A percentile compares a stretch with the other conserved stretches of the same genome.
These are phyloP conservation scores for Pichia sp. DNA, from an alignment of 1,139 yeast species.

Conservation along the genomic window DNA sequence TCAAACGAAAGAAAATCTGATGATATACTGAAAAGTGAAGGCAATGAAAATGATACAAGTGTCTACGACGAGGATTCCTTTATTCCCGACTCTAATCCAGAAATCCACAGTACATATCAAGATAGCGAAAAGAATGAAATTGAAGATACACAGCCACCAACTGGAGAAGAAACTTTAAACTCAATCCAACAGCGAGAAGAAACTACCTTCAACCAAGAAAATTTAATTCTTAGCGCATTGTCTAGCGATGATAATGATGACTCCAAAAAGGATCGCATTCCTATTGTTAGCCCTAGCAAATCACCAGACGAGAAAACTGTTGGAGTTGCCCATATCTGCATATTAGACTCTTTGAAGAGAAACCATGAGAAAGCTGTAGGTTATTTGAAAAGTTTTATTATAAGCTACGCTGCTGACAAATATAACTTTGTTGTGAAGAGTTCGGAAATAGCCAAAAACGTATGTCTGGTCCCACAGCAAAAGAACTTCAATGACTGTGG, in stretches of 20 bases:
- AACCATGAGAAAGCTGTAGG: conserved; percentile 49
- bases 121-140: neutral
- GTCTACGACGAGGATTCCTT: neutral
- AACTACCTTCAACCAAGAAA: neutral
- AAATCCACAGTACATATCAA: neutral
- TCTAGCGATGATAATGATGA: neutral
- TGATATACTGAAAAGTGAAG: neutral
- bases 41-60: neutral
- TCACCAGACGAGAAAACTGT: neutral
- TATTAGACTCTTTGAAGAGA: conserved; percentile 73
- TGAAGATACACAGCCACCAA: neutral
- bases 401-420: conserved; percentile 66
- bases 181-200: neutral
- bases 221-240: neutral
- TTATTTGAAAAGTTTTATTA: conserved; percentile 61
- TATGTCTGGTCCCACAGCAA: conserved; percentile 74
- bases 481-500: conserved; percentile 94
- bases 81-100: neutral
- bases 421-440: conserved; percentile 45
- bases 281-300: neutral
- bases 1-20: neutral
- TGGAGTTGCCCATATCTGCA: conserved; percentile 50
- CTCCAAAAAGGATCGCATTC: neutral
- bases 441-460: conserved; percentile 40
- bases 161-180: neutral